phyloP scores from a whole-genome alignment of 1,284 basidiomycete genomes.

The Leccinum subfulvum region DNA sequence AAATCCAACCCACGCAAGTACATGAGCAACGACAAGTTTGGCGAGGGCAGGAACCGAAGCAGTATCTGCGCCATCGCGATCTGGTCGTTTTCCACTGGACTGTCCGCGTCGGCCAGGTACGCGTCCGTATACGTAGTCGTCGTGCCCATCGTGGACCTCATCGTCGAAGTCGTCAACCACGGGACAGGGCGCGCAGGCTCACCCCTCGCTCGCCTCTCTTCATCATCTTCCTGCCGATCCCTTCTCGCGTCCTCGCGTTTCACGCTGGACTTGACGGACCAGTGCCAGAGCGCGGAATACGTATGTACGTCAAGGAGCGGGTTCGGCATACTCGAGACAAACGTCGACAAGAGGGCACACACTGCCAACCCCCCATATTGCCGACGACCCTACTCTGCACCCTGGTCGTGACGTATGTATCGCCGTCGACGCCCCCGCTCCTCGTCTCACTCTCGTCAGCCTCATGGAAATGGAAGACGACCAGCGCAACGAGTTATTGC shows the following conservation, averaged over 20 bases:
- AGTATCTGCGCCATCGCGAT: constrained; percentile 51
- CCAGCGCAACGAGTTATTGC: too few species aligned
- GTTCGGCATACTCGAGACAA: constrained; percentile 54
- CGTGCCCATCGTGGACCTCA: not conserved
- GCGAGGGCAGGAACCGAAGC: constrained; percentile 58
- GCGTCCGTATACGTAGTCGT: constrained; percentile 4
- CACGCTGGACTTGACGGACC: constrained; percentile 48
- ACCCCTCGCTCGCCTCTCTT: constrained; percentile 24
- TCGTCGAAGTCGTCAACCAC: constrained; percentile 1
- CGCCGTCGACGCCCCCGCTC: too few species aligned
- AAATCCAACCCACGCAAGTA: constrained; percentile 60
- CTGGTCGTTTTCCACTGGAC: constrained; percentile 32
- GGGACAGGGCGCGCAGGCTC: constrained; percentile 8
- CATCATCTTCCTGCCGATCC: constrained; percentile 26
- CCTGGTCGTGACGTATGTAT: too few species aligned
- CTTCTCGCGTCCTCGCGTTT: constrained; percentile 34
- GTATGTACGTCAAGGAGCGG: constrained; percentile 47
- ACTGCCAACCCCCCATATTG: constrained; percentile 26
- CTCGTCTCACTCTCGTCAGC: too few species aligned
- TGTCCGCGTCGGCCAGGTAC: constrained; percentile 18
- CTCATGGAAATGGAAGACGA: too few species aligned
- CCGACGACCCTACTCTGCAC: too few species aligned
- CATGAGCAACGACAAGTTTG: constrained; percentile 55
- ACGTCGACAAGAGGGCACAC: constrained; percentile 58
- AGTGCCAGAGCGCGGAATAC: constrained; percentile 49